phyloP scores from a whole-genome alignment of 257 asterid species.

The Haberlea rhodopensis region DNA sequence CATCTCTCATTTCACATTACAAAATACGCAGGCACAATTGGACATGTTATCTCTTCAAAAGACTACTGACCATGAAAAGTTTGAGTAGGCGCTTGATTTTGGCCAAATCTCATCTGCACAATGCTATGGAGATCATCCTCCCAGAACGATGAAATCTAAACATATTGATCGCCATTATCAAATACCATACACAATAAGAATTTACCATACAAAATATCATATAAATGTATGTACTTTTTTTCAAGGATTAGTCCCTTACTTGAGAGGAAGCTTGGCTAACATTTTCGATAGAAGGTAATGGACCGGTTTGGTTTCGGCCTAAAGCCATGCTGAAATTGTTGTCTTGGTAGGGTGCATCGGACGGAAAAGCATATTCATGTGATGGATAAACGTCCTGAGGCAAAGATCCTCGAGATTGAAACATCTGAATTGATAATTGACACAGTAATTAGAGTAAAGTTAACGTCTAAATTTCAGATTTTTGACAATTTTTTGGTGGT shows the following conservation, averaged over 20 bases:
- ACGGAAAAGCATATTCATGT: slow-evolving; percentile 42
- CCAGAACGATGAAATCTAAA: slow-evolving; percentile 62
- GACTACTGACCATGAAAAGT: slow-evolving; percentile 56
- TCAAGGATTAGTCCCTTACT: slow-evolving; percentile 32
- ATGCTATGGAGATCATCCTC: slow-evolving; percentile 80
- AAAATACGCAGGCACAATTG: neutral
- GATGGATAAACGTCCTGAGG: slow-evolving; percentile 41
- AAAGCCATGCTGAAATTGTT: slow-evolving; percentile 37
- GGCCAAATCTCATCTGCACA: no score
- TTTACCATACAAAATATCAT: no score
- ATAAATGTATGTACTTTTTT: no score
- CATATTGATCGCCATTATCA: neutral
- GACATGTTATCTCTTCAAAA: neutral
- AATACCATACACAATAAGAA: no score
- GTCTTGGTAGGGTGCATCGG: slow-evolving; percentile 42
- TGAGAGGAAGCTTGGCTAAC: slow-evolving; percentile 51
- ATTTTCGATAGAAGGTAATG: slow-evolving; percentile 43
- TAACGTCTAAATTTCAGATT: no score
- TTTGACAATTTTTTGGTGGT: no score
- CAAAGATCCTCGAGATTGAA: no score
- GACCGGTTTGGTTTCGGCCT: slow-evolving; percentile 37
- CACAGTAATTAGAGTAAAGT: neutral
- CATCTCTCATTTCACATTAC: neutral
- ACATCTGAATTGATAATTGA: slow-evolving; percentile 37
- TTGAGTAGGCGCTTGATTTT: no score